Evolutionary conservation across 2,329 filamentous ascomycete genomes (phyloP), one percentile per base, ranked within the genome.

Genomic region (Aspergillus felis): DNA sequence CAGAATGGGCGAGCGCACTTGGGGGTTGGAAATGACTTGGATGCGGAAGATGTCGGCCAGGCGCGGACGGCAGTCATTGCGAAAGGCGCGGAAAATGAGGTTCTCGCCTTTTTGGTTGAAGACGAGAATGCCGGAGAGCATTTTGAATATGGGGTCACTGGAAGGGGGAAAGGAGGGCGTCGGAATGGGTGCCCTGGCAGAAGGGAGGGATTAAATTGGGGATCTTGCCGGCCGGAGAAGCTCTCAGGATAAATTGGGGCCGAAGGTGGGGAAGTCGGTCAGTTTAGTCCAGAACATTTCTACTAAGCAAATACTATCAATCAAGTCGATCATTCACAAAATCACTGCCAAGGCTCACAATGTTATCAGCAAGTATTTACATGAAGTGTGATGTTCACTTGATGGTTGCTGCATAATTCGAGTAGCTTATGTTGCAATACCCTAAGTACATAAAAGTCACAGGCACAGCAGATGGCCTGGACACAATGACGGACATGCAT

Each of bases 91-190:
- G 81, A 99, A 97, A 77, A 99, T 99, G 72, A 99, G 90, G 78
- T 99, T 97, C 81, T 99, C 94, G 79, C 94, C 94, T 80, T 99
- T 99, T 77, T 99, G 94, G 68, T 99, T 99, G 84, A 99, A 99
- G 67, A 99, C 88, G 66, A 99, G 87, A 71, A 99, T 93, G 59
- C 94, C 94, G 67, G 93, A 97, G 67, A 99, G 83, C 95, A 99
- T 99, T 63, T 50, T 57, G 50, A 17, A 48, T 48, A 57, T 58
- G 56, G 52, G 54, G 55, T 57, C 55, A 32, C 35, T 53, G 51
- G 60, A 54, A 55, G 54, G 55, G 60, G 55, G 59, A 52, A 53
- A 55, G 51, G 53, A 53, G 56, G 57, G 57, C 47, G 53, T 22
- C 10, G 17, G 35, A 53, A 55, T 54, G 57, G 41, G 54, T 49